Base-by-base conservation (phyloP, 352 stramenopile species). In the Pythium coloratum region DNA sequence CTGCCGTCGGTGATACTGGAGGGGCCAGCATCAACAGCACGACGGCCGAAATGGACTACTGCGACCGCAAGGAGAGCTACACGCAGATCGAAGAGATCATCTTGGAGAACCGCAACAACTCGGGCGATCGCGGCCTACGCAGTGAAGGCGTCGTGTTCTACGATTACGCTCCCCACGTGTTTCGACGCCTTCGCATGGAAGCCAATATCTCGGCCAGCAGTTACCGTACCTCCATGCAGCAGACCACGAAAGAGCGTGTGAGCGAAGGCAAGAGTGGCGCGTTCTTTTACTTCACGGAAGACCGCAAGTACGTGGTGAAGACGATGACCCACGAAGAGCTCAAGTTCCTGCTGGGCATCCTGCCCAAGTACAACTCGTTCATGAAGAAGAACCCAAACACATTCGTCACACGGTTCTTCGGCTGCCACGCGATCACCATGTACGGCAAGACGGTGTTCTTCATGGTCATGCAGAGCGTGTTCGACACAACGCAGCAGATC, bases 381-480 rank as follows among this genome's bases (percentile, higher is more conserved):
- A 81, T 90, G 66, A 82, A 79, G 46, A 75, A 63, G 13, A 73
- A 92, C 56, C 78, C 86, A 0, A 82, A 91, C 58, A 94, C 84
- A 30, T 92, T 94, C 65, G 84, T 94, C 63, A 92, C 84, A 32
- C 76, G 81, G 16, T 92, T 92, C 64, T 91, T 92, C 60, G 86
- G 86, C 47, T 91, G 82, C 56, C 84, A 94, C 42, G 81, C 80
- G 12, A 77, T 94, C 56, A 94, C 84, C 24, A 94, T 94, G 86
- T 91, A 92, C 64, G 82, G 84, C 70, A 94, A 92, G 49, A 91
- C 82, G 1, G 81, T 94, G 1, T 91, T 89, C 66, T 94, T 94
- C 61, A 84, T 94, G 42, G 84, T 92, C 40, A 92, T 94, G 84
- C 84, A 92, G 58, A 92, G 82, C 53, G 84, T 94, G 1, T 94